A percentile compares a stretch with the other conserved stretches of the same genome.
phyloP scores from a whole-genome alignment of 208 protist genomes.

The Tritrichomonas musculus region DNA sequence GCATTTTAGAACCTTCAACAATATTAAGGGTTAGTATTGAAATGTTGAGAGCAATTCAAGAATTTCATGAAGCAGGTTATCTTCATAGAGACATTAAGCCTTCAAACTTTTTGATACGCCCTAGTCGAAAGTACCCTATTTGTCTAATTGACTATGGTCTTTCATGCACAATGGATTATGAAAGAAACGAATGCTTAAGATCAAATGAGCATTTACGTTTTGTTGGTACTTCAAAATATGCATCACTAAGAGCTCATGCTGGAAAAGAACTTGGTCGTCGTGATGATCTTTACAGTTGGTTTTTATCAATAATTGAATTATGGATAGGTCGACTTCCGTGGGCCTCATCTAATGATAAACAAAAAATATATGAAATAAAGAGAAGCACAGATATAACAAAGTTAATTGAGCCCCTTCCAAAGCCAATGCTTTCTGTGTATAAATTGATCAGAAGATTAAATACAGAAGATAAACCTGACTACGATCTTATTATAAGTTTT shows the following conservation, averaged over 20 bases:
- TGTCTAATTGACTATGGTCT: not conserved
- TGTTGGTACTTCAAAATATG: not conserved
- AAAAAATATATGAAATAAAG: not conserved
- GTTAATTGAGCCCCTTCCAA: not conserved
- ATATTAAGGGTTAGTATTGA: not conserved
- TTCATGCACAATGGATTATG: not conserved
- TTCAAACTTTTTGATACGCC: not conserved
- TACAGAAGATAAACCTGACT: not conserved
- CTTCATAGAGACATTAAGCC: not conserved
- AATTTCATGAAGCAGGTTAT: not conserved
- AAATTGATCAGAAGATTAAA: not conserved
- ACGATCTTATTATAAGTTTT: not conserved
- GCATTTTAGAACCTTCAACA: not conserved
- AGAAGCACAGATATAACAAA: not conserved
- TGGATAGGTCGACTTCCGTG: not conserved
- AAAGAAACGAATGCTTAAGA: not conserved
- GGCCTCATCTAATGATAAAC: not conserved
- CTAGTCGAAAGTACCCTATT: not conserved
- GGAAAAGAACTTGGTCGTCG: not conserved
- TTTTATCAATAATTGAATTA: not conserved
- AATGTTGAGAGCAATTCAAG: not conserved
- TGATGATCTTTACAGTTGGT: slow-evolving; percentile 18
- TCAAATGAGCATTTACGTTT: not conserved
- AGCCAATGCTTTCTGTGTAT: not conserved
- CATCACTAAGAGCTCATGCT: not conserved